Conservation (phyloP, 2,329 filamentous ascomycete genomes). For the Monosporascus sp. region DNA sequence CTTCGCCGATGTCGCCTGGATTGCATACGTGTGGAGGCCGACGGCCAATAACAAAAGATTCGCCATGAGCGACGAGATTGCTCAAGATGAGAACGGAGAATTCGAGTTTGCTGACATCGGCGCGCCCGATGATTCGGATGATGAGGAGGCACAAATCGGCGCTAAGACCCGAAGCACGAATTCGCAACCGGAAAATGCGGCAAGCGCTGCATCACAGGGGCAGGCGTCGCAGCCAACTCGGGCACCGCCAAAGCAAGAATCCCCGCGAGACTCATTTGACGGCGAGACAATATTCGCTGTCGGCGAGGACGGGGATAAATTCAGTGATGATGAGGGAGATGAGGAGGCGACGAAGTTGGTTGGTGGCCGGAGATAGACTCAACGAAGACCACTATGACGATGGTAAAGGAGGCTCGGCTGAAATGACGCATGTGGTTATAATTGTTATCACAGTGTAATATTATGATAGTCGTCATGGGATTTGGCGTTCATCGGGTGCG, state of each 20-base stretch:
- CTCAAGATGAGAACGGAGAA: conserved; percentile 90
- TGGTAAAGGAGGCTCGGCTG: not conserved
- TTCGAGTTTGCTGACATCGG: conserved; percentile 95
- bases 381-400: not conserved
- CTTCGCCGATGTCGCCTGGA: conserved; percentile 83
- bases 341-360: conserved; percentile 57
- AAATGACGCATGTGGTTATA: not conserved
- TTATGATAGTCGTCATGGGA: not conserved
- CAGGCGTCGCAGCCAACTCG: conserved; percentile 16
- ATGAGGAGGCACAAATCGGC: conserved; percentile 51
- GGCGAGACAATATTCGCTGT: conserved; percentile 96
- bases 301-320: conserved; percentile 76
- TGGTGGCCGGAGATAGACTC: conserved; percentile 35
- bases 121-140: conserved; percentile 59
- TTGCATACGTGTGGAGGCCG: conserved; percentile 94
- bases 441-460: not conserved
- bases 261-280: conserved; percentile 53
- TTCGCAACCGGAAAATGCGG: conserved; percentile 10
- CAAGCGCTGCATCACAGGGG: conserved; percentile 7
- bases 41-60: conserved; percentile 96
- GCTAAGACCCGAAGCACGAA: conserved; percentile 26
- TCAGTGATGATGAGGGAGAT: conserved; percentile 64
- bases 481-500: no score
- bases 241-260: conserved; percentile 38
- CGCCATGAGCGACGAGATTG: conserved; percentile 98